These are phyloP conservation scores for Leishmania tarentolae DNA, from an alignment of 208 protist species.

Conservation along the genomic window DNA sequence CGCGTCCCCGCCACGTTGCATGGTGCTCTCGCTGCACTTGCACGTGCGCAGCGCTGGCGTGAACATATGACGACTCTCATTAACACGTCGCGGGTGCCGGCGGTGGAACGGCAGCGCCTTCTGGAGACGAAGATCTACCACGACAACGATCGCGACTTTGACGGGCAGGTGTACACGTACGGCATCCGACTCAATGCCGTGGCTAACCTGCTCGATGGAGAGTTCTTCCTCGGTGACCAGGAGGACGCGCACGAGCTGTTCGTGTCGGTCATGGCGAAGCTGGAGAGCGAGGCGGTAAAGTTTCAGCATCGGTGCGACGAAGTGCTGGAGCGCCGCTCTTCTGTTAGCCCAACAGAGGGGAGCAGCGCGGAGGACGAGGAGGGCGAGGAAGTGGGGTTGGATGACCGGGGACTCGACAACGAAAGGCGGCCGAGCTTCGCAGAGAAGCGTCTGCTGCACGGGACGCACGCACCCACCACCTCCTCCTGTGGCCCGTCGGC, in stretches of 20 bases:
- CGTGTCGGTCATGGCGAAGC: constrained; percentile 53
- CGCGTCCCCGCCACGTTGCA: constrained; percentile 28
- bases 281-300: constrained; percentile 67
- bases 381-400: background rate
- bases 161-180: constrained; percentile 26
- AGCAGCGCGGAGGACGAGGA: background rate
- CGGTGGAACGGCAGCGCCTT: constrained; percentile 15
- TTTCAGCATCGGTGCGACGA: constrained; percentile 34
- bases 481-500: background rate
- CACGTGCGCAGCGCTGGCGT: constrained; percentile 25
- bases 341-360: background rate
- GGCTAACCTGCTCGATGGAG: constrained; percentile 34
- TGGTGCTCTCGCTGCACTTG: constrained; percentile 23
- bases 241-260: constrained; percentile 89
- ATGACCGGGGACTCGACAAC: background rate
- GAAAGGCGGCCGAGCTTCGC: background rate
- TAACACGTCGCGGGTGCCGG: constrained; percentile 4
- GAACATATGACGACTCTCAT: constrained; percentile 25
- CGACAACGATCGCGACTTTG: constrained; percentile 20
- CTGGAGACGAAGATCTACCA: constrained; percentile 23
- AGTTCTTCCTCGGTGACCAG: constrained; percentile 79
- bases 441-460: background rate
- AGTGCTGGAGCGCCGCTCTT: constrained; percentile 3
- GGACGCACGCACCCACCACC: background rate
- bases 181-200: constrained; percentile 32